phyloP scores from a whole-genome alignment of 768 basidiomycete genomes.

The Psilocybe tampanensis region DNA sequence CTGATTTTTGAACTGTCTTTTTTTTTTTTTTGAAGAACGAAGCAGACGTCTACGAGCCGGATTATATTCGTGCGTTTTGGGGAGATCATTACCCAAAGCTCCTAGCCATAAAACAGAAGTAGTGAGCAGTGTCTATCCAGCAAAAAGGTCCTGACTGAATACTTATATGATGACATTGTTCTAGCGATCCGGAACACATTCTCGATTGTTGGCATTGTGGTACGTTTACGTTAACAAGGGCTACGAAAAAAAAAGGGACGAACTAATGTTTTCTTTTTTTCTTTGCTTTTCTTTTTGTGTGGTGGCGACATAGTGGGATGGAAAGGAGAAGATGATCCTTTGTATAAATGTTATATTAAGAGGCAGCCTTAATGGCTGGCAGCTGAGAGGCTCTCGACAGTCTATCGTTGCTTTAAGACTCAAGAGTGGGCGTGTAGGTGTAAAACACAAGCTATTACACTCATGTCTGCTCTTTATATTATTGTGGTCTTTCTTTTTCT shows the following conservation, averaged over 20 bases:
- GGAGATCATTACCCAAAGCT: slow-evolving; percentile 14
- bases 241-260: too few relatives aligned
- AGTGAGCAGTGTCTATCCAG: slow-evolving; percentile 4
- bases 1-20: too few relatives aligned
- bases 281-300: neutral
- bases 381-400: neutral
- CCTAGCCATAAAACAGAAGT: slow-evolving; percentile 20
- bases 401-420: too few relatives aligned
- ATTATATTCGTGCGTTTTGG: slow-evolving; percentile 18
- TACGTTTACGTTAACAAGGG: neutral
- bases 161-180: neutral
- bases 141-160: neutral
- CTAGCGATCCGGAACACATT: slow-evolving; percentile 19
- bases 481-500: too few relatives aligned
- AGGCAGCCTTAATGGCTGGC: neutral
- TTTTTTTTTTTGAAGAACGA: too few relatives aligned
- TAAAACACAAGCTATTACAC: too few relatives aligned
- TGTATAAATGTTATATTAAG: slow-evolving; percentile 18
- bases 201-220: slow-evolving; percentile 23
- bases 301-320: too few relatives aligned
- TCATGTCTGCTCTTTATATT: too few relatives aligned
- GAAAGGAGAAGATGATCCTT: slow-evolving; percentile 16
- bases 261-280: too few relatives aligned
- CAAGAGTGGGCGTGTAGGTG: too few relatives aligned
- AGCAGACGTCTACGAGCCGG: slow-evolving; percentile 20